Conservation (phyloP, 768 basidiomycete species). For the Mrakia blollopis region DNA sequence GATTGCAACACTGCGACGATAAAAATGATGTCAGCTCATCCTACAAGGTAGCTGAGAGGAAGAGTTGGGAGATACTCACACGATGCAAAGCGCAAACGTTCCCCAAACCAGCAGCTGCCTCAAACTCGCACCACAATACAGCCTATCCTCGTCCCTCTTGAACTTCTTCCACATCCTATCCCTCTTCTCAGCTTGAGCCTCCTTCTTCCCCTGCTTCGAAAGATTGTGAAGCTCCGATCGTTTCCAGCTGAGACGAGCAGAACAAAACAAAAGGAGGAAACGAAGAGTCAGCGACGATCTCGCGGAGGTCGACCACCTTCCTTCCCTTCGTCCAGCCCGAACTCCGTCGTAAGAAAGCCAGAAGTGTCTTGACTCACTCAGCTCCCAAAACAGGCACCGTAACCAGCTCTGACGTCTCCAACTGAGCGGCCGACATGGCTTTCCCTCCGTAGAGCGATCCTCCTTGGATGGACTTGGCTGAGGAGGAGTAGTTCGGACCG, state of each 20-base stretch:
- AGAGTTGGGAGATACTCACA: constrained; percentile 47
- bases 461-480: not conserved
- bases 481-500: constrained; percentile 3
- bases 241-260: constrained; percentile 54
- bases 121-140: constrained; percentile 56
- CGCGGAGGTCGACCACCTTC: not conserved
- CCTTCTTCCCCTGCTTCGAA: constrained; percentile 64
- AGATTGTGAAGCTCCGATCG: constrained; percentile 69
- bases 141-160: constrained; percentile 28
- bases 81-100: constrained; percentile 57
- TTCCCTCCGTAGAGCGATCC: constrained; percentile 15
- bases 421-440: constrained; percentile 25
- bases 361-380: constrained; percentile 49
- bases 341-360: too few species aligned
- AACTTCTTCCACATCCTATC: constrained; percentile 47
- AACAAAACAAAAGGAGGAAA: not conserved
- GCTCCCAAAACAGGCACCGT: constrained; percentile 87
- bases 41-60: not conserved
- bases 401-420: constrained; percentile 58
- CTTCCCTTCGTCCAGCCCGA: not conserved
- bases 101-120: constrained; percentile 58
- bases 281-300: not conserved
- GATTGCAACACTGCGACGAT: constrained; percentile 55
- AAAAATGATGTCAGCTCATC: not conserved
- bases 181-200: constrained; percentile 49